These are phyloP conservation scores for Cyclotella sp. DNA, from an alignment of 108 stramenopile genomes.

Conservation along the genomic window DNA sequence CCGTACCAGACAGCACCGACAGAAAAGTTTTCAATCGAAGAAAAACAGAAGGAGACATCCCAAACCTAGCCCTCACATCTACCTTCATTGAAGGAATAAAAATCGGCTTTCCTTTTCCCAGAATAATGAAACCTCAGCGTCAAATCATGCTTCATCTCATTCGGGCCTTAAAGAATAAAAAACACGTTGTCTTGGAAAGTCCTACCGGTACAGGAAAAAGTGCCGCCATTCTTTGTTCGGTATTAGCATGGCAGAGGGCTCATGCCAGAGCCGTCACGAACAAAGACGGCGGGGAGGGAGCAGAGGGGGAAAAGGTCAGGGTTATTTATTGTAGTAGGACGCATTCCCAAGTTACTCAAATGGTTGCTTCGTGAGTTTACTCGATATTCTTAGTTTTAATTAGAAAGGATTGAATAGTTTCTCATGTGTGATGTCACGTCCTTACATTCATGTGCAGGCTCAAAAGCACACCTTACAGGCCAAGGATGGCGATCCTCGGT, in stretches of 20 bases:
- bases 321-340: slow-evolving; percentile 95
- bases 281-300: slow-evolving; percentile 2
- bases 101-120: slow-evolving; percentile 81
- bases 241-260: slow-evolving; percentile 75
- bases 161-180: slow-evolving; percentile 64
- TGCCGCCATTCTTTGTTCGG: slow-evolving; percentile 78
- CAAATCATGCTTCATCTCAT: slow-evolving; percentile 83
- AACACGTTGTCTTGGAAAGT: slow-evolving; percentile 78
- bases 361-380: slow-evolving; percentile 77
- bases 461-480: slow-evolving; percentile 89
- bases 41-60: slow-evolving; percentile 77
- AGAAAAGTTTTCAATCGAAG: background rate
- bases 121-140: slow-evolving; percentile 70
- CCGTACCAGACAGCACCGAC: background rate
- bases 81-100: slow-evolving; percentile 70
- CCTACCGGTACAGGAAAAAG: slow-evolving; percentile 88
- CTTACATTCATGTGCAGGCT: slow-evolving; percentile 50
- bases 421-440: background rate
- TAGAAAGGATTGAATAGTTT: background rate
- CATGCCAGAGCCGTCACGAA: slow-evolving; percentile 1
- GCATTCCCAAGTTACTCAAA: slow-evolving; percentile 93
- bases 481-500: slow-evolving; percentile 88
- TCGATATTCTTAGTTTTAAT: background rate
- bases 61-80: slow-evolving; percentile 48
- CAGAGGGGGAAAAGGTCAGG: slow-evolving; percentile 24